Base-by-base conservation (phyloP, 1,284 basidiomycete genomes). In the Ganoderma multipileum region DNA sequence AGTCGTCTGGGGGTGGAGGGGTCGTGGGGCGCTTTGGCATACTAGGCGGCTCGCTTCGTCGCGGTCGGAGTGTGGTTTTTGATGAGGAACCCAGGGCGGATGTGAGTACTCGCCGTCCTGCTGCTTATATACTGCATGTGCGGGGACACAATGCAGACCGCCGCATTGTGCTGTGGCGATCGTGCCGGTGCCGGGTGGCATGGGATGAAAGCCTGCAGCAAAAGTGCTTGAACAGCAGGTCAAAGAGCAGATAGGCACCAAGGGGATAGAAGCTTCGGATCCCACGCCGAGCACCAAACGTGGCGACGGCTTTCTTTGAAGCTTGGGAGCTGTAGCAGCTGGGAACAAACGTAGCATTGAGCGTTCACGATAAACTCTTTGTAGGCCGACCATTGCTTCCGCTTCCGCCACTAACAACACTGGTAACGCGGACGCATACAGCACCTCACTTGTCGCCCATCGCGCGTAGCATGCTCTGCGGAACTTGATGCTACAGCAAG, bases 1-100 rank as follows among this genome's bases (percentile, higher is more conserved):
- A 85, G 68, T 90, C 89, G 62, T 90, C 88, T 42, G 82, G 82
- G 18, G 81, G 76, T 1, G 88, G 87, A 1, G 87, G 87, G 23
- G 89, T 89, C 28, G 80, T 74, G 9, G 78, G 73, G 42, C 89
- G 85, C 78, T 89, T 89, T 33, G 86, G 85, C 90, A 91, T 91
- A 4, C 6, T 30, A 7, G 28, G 28, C 4, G 28, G 30, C 16
- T 50, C 7, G 47, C 8, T 8, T 33, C 33, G 11, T 42, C 41
- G 47, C 47, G 23, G 47, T 23, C 23, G 23, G n/a, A 11, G 47
- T 26, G 47, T 23, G 23, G 47, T 26, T 9, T 26, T 11, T 26
- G 47, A 0, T 50, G n/a, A 12, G 8, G 28, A 55, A 30, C 28
- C 12, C 33, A 33, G 16, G 16, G 12, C 28, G 14, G 52, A 18